A percentile compares a stretch with the other conserved stretches of the same genome.
Conservation (phyloP, 2,329 filamentous ascomycete species). For the Curvularia sp. region DNA sequence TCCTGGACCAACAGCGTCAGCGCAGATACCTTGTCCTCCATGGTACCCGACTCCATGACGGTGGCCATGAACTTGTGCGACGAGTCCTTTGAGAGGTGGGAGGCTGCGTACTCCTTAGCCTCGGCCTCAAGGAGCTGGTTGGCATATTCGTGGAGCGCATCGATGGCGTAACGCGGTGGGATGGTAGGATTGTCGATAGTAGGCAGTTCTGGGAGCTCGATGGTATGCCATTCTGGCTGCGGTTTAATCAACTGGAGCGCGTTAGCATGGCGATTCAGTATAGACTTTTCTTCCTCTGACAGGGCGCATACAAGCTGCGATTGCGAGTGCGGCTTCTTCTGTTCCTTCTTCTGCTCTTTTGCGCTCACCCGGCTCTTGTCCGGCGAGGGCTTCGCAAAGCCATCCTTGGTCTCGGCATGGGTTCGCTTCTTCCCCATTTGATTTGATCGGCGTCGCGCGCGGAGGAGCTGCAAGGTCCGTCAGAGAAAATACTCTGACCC, state of each 20-base stretch:
- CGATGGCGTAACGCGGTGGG: constrained; percentile 60
- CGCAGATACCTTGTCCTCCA: constrained; percentile 96
- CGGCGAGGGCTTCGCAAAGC: constrained; percentile 48
- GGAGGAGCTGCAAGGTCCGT: constrained; percentile 44
- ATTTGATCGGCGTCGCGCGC: constrained; percentile 35
- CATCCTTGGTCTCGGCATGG: constrained; percentile 52
- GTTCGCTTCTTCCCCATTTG: constrained; percentile 53
- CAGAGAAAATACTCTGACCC: constrained; percentile 49
- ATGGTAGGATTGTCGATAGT: constrained; percentile 54
- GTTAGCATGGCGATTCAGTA: constrained; percentile 25
- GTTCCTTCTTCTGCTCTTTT: constrained; percentile 38
- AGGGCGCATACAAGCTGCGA: constrained; percentile 40
- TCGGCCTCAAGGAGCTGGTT: constrained; percentile 78
- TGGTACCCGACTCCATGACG: constrained; percentile 94
- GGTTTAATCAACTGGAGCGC: constrained; percentile 62
- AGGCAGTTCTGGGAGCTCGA: constrained; percentile 62
- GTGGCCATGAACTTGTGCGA: constrained; percentile 96
- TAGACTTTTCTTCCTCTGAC: constrained; percentile 1
- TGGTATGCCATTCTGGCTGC: constrained; percentile 72
- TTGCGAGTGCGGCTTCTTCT: constrained; percentile 33
- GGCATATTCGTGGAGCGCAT: constrained; percentile 73
- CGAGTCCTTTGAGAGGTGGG: constrained; percentile 76
- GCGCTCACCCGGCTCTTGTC: constrained; percentile 41
- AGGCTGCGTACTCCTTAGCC: constrained; percentile 74
- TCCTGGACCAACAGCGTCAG: constrained; percentile 94